These are phyloP conservation scores for Glonium stellatum DNA, from an alignment of 495 filamentous ascomycete genomes.

Conservation along the genomic window DNA sequence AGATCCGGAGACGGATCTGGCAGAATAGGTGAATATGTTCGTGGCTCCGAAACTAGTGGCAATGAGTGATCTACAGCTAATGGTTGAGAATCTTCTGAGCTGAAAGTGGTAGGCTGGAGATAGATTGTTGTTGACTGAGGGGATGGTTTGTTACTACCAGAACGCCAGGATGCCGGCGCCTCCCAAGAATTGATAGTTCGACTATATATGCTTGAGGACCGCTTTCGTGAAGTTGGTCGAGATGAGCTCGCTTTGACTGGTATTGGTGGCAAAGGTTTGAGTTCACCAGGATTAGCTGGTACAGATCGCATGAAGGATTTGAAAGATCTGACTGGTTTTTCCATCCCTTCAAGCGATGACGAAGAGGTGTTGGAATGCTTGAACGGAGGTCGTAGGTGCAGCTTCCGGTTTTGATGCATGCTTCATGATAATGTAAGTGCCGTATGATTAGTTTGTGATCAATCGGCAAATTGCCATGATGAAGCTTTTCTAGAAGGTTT, in stretches of 20 bases:
- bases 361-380: conserved; percentile 16
- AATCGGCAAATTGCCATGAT: conserved; percentile 6
- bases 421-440: not conserved
- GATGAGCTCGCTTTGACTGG: not conserved
- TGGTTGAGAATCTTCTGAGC: not conserved
- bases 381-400: conserved; percentile 14
- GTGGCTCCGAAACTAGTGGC: not conserved
- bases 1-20: conserved; percentile 17
- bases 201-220: not conserved
- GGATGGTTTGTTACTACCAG: not conserved
- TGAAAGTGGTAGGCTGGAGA: no score
- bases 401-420: conserved; percentile 12
- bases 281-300: conserved; percentile 9
- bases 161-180: conserved; percentile 6
- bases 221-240: not conserved
- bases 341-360: conserved; percentile 26
- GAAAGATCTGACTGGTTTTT: conserved; percentile 25
- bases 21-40: conserved; percentile 19
- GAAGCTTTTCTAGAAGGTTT: conserved; percentile 17
- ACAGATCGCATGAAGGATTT: conserved; percentile 25
- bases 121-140: conserved; percentile 1
- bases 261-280: conserved; percentile 24
- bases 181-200: conserved; percentile 8
- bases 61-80: not conserved
- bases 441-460: conserved; percentile 3